A percentile compares a stretch with the other conserved stretches of the same genome.
phyloP scores from a whole-genome alignment of 208 protist species.

The Wallacemonas sp. region DNA sequence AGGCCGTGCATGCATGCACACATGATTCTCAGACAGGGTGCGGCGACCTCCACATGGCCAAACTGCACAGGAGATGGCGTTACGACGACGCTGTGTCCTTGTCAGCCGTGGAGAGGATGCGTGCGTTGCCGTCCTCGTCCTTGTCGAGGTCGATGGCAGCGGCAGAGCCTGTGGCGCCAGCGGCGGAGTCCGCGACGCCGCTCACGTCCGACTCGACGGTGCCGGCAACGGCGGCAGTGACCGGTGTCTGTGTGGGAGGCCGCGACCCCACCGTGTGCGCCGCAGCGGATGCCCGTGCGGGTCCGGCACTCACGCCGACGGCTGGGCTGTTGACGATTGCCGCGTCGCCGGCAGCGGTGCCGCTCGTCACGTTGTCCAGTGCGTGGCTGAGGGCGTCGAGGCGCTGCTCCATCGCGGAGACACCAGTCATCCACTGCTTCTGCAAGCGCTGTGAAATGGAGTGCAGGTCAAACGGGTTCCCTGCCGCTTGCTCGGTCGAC shows the following conservation, averaged over 20 bases:
- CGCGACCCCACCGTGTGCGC: background rate
- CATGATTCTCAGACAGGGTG: too few relatives aligned
- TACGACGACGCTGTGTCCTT: too few relatives aligned
- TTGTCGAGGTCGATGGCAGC: background rate
- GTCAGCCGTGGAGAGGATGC: background rate
- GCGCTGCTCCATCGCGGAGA: conserved; percentile 46
- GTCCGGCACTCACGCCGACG: background rate
- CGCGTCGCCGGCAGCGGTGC: background rate
- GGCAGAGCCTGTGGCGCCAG: background rate
- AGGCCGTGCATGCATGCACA: too few relatives aligned
- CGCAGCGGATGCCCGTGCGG: background rate
- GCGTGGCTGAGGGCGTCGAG: conserved; percentile 52
- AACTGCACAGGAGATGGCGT: too few relatives aligned
- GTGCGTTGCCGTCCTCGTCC: background rate
- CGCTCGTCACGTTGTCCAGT: conserved; percentile 33
- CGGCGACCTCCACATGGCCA: too few relatives aligned
- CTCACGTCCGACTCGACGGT: background rate
- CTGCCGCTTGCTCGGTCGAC: background rate
- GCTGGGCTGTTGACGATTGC: background rate
- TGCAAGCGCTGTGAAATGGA: background rate
- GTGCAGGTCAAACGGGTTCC: background rate
- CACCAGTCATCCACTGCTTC: conserved; percentile 18
- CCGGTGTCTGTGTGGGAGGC: background rate
- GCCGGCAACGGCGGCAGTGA: conserved; percentile 3
- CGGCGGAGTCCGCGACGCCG: background rate